Evolutionary conservation across 345 rosid genomes (phyloP), one percentile per base, ranked within the genome.

Genomic region (Gossypium stocksii): DNA sequence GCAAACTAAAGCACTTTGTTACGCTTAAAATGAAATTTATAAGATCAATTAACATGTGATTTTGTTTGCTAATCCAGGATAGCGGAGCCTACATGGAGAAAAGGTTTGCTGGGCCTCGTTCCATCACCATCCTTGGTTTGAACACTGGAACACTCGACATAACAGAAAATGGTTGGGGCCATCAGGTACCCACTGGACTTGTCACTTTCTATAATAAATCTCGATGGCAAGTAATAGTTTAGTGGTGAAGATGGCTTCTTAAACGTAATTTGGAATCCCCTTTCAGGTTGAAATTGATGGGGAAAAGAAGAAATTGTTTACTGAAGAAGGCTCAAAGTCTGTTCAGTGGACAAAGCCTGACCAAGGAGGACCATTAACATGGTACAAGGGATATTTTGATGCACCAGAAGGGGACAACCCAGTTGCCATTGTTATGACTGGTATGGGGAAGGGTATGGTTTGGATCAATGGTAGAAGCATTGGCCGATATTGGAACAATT

Each of bases 61-160:
- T 59, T 27, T 57, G 10, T 79, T 66, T 0, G 9, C 27, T 12
- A 46, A 10, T 77, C 53, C 0, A 95, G 98, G 98, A 92, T 58
- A 90, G 95, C 54, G 97, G 97, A 82, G 88, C 93, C 73, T 92
- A 94, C 76, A 79, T 92, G 93, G 97, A 94, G 83, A 87, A 80
- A 19, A 84, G 92, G 19, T 89, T 13, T 27, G 93, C 95, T 0
- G 97, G 97, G 20, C 97, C 97, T 71, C 92, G 90, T 13, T 79
- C 82, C 1, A 78, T 88, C 15, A 80, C 87, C 12, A 77, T 89
- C 69, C 81, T 86, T 2, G 98, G 98, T 25, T 83, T 94, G 87
- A 88, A 87, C 86, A 88, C 95, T 0, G 94, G 98, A 79, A 82
- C 88, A 7, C 81, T 85, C 45, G 98, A 94, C 79, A 48, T 94